phyloP scores from a whole-genome alignment of 768 basidiomycete genomes.

The Psilocybe azurescens region DNA sequence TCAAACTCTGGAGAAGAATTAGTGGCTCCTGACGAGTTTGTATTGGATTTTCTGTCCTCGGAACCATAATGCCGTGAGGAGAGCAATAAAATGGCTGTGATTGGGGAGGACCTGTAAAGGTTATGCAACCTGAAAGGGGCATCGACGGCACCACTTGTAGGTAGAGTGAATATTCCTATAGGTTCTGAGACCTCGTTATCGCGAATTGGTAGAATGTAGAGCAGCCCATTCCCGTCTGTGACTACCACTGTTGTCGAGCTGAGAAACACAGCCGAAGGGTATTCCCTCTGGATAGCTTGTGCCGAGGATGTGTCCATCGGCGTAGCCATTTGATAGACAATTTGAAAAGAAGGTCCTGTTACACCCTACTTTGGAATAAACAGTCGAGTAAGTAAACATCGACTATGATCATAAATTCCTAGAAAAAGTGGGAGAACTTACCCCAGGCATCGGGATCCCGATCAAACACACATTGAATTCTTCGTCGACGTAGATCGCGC shows the following conservation, averaged over 20 bases:
- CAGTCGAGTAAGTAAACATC: slow-evolving; percentile 5
- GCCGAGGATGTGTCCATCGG: slow-evolving; percentile 48
- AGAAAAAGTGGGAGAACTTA: slow-evolving; percentile 41
- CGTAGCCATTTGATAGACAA: slow-evolving; percentile 65
- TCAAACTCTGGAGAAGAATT: slow-evolving; percentile 56
- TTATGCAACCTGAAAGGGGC: slow-evolving; percentile 52
- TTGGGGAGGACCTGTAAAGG: slow-evolving; percentile 41
- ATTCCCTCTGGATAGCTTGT: slow-evolving; percentile 60
- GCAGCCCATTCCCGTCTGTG: slow-evolving; percentile 71
- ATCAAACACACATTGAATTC: slow-evolving; percentile 64
- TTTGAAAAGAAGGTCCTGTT: slow-evolving; percentile 54
- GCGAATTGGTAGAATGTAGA: slow-evolving; percentile 63
- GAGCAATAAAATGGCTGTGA: slow-evolving; percentile 50
- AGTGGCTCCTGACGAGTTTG: slow-evolving; percentile 12
- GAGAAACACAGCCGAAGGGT: slow-evolving; percentile 72
- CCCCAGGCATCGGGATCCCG: slow-evolving; percentile 51
- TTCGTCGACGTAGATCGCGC: slow-evolving; percentile 72
- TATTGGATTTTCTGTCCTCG: slow-evolving; percentile 15
- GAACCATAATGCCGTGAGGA: slow-evolving; percentile 60
- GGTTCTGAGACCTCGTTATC: slow-evolving; percentile 44
- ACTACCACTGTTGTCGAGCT: slow-evolving; percentile 54
- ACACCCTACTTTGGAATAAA: slow-evolving; percentile 50
- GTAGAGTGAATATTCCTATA: slow-evolving; percentile 59
- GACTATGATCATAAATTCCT: background rate
- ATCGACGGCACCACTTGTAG: slow-evolving; percentile 42